Conservation (phyloP, 768 basidiomycete species). For the Calocera viscosa region DNA sequence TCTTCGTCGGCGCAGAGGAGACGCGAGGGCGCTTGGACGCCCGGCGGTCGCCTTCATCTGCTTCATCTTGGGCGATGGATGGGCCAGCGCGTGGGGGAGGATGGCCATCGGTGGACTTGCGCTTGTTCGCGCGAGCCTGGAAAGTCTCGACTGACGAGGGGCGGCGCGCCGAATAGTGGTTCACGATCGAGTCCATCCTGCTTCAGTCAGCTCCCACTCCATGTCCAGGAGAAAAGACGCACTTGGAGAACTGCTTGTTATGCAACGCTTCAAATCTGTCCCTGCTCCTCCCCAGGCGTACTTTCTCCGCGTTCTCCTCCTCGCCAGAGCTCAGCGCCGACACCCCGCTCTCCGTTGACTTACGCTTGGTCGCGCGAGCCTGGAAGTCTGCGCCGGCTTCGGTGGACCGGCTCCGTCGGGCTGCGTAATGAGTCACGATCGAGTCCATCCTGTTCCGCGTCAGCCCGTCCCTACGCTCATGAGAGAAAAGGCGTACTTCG, state of each 20-base stretch:
- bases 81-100: neutral
- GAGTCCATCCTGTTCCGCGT: constrained; percentile 48
- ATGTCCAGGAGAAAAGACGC: neutral
- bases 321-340: neutral
- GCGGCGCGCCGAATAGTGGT: constrained; percentile 34
- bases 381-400: neutral
- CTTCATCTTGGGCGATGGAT: neutral
- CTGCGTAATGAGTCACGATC: constrained; percentile 43
- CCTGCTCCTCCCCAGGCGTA: constrained; percentile 18
- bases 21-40: neutral
- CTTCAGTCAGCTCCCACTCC: neutral
- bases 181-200: constrained; percentile 60
- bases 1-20: neutral
- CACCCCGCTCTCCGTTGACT: neutral
- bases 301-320: constrained; percentile 11
- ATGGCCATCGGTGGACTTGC: neutral
- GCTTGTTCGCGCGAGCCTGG: constrained; percentile 3
- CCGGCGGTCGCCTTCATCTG: neutral
- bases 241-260: constrained; percentile 47
- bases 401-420: constrained; percentile 17
- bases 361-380: constrained; percentile 7
- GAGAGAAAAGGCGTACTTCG: constrained; percentile 25
- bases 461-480: neutral
- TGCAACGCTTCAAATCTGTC: constrained; percentile 47
- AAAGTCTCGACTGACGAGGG: neutral